Conservation (phyloP, 2,329 filamentous ascomycete species). For the Cladosporium velox region DNA sequence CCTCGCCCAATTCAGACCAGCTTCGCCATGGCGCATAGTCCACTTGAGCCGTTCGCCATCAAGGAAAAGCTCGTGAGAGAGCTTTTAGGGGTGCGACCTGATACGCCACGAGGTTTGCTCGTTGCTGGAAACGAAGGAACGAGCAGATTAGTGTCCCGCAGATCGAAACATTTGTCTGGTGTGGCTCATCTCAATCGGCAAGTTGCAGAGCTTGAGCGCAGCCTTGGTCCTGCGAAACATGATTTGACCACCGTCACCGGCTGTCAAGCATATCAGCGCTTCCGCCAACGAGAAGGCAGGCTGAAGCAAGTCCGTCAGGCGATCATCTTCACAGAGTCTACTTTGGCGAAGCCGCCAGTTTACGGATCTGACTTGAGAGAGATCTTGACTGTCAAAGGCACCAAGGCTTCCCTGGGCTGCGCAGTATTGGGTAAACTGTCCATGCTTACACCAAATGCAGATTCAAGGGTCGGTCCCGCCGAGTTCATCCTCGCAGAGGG, state of each 20-base stretch:
- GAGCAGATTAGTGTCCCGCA: slow-evolving; percentile 24
- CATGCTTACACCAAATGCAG: slow-evolving; percentile 17
- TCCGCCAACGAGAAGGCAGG: slow-evolving; percentile 29
- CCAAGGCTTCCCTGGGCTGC: slow-evolving; percentile 12
- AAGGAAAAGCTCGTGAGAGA: slow-evolving; percentile 71
- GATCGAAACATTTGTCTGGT: slow-evolving; percentile 30
- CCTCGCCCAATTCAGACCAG: slow-evolving; percentile 96
- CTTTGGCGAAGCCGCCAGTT: slow-evolving; percentile 27
- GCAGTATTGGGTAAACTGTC: slow-evolving; percentile 18
- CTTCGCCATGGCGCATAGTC: slow-evolving; percentile 77
- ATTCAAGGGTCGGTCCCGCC: slow-evolving; percentile 6
- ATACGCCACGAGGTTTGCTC: slow-evolving; percentile 25
- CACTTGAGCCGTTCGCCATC: slow-evolving; percentile 70
- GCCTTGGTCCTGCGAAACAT: slow-evolving; percentile 23
- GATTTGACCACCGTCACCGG: slow-evolving; percentile 33
- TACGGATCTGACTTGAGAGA: slow-evolving; percentile 37
- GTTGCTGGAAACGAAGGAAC: slow-evolving; percentile 27
- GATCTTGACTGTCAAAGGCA: slow-evolving; percentile 29
- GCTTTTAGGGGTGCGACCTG: slow-evolving; percentile 36
- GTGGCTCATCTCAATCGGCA: slow-evolving; percentile 27
- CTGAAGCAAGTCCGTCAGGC: slow-evolving; percentile 33
- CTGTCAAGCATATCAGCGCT: slow-evolving; percentile 30
- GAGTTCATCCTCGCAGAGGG: slow-evolving; percentile 27
- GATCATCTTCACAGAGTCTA: slow-evolving; percentile 31
- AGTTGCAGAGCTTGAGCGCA: slow-evolving; percentile 26